Evolutionary conservation across 2,329 filamentous ascomycete genomes (phyloP).

Genomic region (Lasiodiplodia sp.): DNA sequence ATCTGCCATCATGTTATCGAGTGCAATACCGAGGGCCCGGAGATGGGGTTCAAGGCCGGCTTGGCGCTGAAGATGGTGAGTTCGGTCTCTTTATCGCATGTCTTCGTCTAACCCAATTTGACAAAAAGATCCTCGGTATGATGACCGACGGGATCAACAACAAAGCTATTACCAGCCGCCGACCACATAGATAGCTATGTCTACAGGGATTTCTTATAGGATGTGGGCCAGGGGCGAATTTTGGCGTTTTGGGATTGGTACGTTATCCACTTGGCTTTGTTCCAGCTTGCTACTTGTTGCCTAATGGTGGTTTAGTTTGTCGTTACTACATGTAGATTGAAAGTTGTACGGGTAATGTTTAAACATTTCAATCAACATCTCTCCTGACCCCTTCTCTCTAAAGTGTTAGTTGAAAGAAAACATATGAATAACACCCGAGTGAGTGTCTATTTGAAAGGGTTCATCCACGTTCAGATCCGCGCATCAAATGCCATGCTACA

Average conservation of each 20-base stretch:
- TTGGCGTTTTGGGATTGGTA: neutral
- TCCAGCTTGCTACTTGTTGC: neutral
- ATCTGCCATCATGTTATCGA: slow-evolving; percentile 39
- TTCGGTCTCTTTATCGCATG: neutral
- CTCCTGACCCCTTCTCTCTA: neutral
- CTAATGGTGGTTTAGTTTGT: neutral
- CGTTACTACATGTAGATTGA: neutral
- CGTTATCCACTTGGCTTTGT: neutral
- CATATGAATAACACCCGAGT: too few relatives aligned
- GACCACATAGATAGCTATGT: neutral
- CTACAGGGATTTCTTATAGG: neutral
- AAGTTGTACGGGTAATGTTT: neutral
- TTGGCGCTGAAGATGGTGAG: slow-evolving; percentile 20
- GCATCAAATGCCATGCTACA: neutral
- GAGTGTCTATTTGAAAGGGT: neutral
- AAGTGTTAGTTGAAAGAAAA: neutral
- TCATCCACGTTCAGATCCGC: neutral
- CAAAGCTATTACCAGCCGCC: slow-evolving; percentile 1
- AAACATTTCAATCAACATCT: neutral
- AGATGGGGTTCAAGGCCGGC: slow-evolving; percentile 22
- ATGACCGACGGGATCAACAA: slow-evolving; percentile 16
- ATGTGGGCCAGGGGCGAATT: neutral
- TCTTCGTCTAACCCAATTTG: neutral
- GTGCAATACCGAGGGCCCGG: slow-evolving; percentile 23
- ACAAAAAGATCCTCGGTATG: slow-evolving; percentile 21